Evolutionary conservation across 2,329 filamentous ascomycete species (phyloP), one percentile per base, ranked within the genome.

Genomic region (Xylaria sp.): DNA sequence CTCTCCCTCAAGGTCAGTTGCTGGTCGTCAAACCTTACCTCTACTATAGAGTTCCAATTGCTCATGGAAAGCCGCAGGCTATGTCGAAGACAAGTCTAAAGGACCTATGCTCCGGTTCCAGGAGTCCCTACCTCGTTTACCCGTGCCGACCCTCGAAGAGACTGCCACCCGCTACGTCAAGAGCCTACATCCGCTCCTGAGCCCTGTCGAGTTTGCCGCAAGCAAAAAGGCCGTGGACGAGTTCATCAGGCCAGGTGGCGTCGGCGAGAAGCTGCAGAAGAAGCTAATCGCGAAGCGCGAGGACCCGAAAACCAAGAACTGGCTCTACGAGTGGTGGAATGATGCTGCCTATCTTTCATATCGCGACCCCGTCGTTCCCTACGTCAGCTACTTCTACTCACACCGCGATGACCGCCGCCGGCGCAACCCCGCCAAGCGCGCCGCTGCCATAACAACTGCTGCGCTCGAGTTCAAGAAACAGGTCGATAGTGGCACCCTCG

Each of bases 311-410:
- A 84, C 88, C 79, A 93, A 92, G 84, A 99, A 98, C 83, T 99
- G 96, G 96, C 86, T 99, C 66, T 90, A 92, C 75, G 95, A 99
- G 75, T 99, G 96, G 96, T 99, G 96, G 96, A 98, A 99, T 81
- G 90, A 97, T 62, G 89, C 90, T 4, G 96, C 96, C 67, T 99
- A 99, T 83, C 89, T 99, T 73, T 87, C 84, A 73, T 98, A 98
- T 85, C 92, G 95, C 73, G 96, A 98, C 80, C 96, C 96, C 12
- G 93, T 99, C 55, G 93, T 98, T 21, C 96, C 96, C 70, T 99
- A 98, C 79, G 96, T 99, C 78, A 97, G 93, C 82, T 99, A 99
- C 88, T 99, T 99, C 85, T 99, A 99, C 85, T 98, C 94, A 64
- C 95, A 98, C 84, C 90, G 93, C 74, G 96, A 99, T 82, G 97